Base-by-base conservation (phyloP, 2,329 filamentous ascomycete genomes). In the Aspergillus felis region DNA sequence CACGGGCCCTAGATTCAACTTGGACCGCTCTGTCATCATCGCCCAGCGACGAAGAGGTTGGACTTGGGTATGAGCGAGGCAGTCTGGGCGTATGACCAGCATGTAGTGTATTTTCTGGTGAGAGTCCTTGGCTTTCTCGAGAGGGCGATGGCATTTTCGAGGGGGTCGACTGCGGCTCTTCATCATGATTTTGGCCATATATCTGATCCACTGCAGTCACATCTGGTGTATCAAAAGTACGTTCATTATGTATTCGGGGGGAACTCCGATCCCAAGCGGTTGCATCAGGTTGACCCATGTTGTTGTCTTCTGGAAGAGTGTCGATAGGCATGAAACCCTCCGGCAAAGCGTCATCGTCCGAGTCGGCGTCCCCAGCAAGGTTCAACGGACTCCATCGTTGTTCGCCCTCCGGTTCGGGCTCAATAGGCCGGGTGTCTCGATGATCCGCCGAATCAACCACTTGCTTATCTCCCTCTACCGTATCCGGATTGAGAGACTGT, bases 41-140 rank as follows among this genome's bases (percentile, higher is more conserved):
- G 48, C 66, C 60, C 55, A 72, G 66, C 38, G 75, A 76, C 28
- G 75, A 76, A 14, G 74, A 75, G 2, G 71, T 73, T 9, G 74
- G 74, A 10, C 71, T 74, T 12, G 75, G 74, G 56, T 78, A 77
- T n/a, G 63, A 66, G 51, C 69, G 71, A 51, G 66, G 67, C 50
- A 68, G 66, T 47, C 62, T 59, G 14, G 74, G 73, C 29, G 68
- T 72, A 57, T 64, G 70, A 22, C 69, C 68, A 14, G 70, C 71
- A 54, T 71, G 61, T 41, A 70, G 64, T 50, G 67, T 70, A 54
- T 74, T 74, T 50, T 71, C 65, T 4, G 69, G 66, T 27, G 73
- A 74, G 17, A 64, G 55, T 9, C 58, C 64, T 47, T 59, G 61
- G 52, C 59, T 60, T 52, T 67, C 65, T 51, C 66, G 66, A 7